Percentiles rank a stretch among this genome's conserved stretches.
These are phyloP conservation scores for Juglanconis sp. DNA, from an alignment of 2,329 filamentous ascomycete species.

Conservation along the genomic window DNA sequence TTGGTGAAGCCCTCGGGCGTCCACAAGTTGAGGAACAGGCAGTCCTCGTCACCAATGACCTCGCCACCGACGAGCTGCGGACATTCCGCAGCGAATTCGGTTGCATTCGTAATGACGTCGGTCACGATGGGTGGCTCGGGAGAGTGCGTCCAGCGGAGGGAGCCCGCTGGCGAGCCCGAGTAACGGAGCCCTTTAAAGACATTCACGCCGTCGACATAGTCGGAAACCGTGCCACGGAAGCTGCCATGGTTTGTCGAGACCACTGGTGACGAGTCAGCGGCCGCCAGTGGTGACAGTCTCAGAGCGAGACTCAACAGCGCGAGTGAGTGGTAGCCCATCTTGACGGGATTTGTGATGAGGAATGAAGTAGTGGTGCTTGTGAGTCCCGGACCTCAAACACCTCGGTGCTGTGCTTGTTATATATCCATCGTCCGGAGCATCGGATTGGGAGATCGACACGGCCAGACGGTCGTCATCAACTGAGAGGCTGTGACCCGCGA, in stretches of 20 bases:
- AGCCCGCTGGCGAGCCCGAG: conserved; percentile 19
- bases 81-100: not conserved
- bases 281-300: not conserved
- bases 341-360: not conserved
- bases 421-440: not conserved
- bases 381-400: no score
- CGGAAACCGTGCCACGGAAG: conserved; percentile 22
- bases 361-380: no score
- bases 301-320: not conserved
- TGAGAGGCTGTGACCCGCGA: no score
- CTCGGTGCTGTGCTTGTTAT: not conserved
- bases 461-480: not conserved
- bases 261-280: not conserved
- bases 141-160: conserved; percentile 20
- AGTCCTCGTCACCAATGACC: conserved; percentile 52
- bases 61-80: not conserved
- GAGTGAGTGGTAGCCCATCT: not conserved
- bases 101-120: conserved; percentile 3
- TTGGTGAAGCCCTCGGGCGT: conserved; percentile 52
- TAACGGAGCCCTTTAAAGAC: conserved; percentile 27
- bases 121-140: conserved; percentile 13
- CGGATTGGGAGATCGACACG: not conserved
- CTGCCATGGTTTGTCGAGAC: conserved; percentile 9
- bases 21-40: conserved; percentile 65
- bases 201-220: conserved; percentile 22